Evolutionary conservation across 352 stramenopile genomes (phyloP), one percentile per base, ranked within the genome.

Genomic region (Pythium phragmitis): DNA sequence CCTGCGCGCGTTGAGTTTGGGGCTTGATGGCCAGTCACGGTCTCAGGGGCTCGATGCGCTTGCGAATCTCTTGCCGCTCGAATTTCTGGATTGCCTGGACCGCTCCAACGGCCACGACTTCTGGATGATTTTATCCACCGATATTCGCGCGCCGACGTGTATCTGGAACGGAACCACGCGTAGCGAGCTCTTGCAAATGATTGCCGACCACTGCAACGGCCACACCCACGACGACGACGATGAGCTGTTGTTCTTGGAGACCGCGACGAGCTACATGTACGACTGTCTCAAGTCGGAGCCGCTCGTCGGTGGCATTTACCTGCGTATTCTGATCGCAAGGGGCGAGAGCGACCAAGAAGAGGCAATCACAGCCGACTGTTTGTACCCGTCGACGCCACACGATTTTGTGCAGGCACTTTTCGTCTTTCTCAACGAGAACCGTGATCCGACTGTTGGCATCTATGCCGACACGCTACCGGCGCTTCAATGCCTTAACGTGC

Each of bases 391-490:
- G 14, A 84, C 77, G 7, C 75, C 79, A 4, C 60, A 77, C 36
- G 76, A 81, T 21, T 90, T 94, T 43, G 52, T 94, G 4, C 75
- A 85, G 54, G 67, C 75, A 3, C 63, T 94, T 6, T 91, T 94
- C 51, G 65, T 81, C 45, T 94, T 94, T 59, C 57, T 94, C 43
- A 88, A 92, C 51, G 81, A 91, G 53, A 94, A 92, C 41, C 76
- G 78, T 39, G 79, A 94, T 42, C 85, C 82, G 3, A 81, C 80
- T 1, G 63, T 91, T 2, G 79, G 79, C 7, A 83, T 94, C 57
- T 94, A 94, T 65, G 87, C 72, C 1, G 85, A 94, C 61, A 94
- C 85, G 11, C 65, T 91, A 11, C 82, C 85, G 11, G 82, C 75
- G 0, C 70, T 94, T 8, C 80, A 92, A 50, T 91, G 81, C 39